Evolutionary conservation across 495 filamentous ascomycete genomes (phyloP).

Genomic region (Penicillium cinerascens): DNA sequence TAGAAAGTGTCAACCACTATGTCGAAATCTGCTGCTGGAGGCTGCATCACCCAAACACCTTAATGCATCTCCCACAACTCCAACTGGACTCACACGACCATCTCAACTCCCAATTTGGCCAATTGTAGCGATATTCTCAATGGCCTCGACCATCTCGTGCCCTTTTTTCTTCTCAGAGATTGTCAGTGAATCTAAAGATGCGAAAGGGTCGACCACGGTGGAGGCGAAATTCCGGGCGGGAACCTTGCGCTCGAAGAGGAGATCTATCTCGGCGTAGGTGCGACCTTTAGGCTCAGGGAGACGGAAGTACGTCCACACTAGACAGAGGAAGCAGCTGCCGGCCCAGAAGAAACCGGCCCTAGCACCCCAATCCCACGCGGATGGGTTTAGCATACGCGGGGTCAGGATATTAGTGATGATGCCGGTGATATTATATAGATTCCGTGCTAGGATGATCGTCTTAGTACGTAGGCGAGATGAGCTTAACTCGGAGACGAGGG

Average conservation of each 20-base stretch:
- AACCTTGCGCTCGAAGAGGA: slow-evolving; percentile 35
- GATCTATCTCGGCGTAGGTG: slow-evolving; percentile 57
- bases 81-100: no score
- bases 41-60: no score
- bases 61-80: no score
- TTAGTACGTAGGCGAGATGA: slow-evolving; percentile 57
- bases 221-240: slow-evolving; percentile 24
- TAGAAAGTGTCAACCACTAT: no score
- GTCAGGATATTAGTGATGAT: slow-evolving; percentile 62
- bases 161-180: no score
- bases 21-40: no score
- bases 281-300: slow-evolving; percentile 59
- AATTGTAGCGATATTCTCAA: no score
- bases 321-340: slow-evolving; percentile 42
- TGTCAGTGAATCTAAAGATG: no score
- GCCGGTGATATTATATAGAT: slow-evolving; percentile 54
- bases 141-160: no score
- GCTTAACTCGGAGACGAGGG: slow-evolving; percentile 58
- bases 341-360: slow-evolving; percentile 70
- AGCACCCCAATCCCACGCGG: slow-evolving; percentile 58
- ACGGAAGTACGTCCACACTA: slow-evolving; percentile 47
- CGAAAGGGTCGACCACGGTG: slow-evolving; percentile 7
- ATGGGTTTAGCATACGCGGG: slow-evolving; percentile 65
- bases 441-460: slow-evolving; percentile 60
- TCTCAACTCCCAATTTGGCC: no score